These are phyloP conservation scores for Phycomyces blakesleeanus DNA, from an alignment of 192 early-diverging fungal species.

Conservation along the genomic window DNA sequence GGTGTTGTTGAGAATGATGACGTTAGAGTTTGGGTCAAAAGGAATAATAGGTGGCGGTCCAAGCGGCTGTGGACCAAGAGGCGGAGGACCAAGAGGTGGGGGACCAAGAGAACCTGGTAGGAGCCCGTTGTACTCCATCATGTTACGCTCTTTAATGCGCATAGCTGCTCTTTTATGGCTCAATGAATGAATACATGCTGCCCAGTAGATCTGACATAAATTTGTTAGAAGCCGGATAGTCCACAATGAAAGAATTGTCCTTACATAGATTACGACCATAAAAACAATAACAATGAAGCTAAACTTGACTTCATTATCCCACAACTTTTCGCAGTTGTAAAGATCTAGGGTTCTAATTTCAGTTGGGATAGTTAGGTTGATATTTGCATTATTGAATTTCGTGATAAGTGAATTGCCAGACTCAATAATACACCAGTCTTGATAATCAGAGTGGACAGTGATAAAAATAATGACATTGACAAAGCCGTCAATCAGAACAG, in stretches of 20 bases:
- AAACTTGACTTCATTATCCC: conserved; percentile 34
- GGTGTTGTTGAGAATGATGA: no score
- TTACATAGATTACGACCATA: conserved; percentile 32
- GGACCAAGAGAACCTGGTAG: not conserved
- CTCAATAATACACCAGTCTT: conserved; percentile 13
- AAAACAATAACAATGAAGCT: conserved; percentile 21
- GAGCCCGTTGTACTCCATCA: not conserved
- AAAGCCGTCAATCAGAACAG: conserved; percentile 22
- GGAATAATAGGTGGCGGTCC: no score
- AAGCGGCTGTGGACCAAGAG: not conserved
- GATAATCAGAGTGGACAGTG: conserved; percentile 14
- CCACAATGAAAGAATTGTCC: not conserved
- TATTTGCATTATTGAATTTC: not conserved
- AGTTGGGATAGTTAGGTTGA: conserved; percentile 2
- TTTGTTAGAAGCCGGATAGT: not conserved
- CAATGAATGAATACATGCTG: conserved; percentile 4
- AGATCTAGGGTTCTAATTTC: conserved; percentile 4
- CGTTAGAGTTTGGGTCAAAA: no score
- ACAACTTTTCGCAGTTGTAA: conserved; percentile 29
- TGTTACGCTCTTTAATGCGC: not conserved
- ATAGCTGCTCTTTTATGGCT: not conserved
- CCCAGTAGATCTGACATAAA: conserved; percentile 17
- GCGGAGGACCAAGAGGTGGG: not conserved
- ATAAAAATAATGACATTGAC: conserved; percentile 29
- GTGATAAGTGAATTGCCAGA: conserved; percentile 1